A percentile compares a stretch with the other conserved stretches of the same genome.
Evolutionary conservation across 2,329 filamentous ascomycete species (phyloP).

Genomic region (Calonectria naviculata): DNA sequence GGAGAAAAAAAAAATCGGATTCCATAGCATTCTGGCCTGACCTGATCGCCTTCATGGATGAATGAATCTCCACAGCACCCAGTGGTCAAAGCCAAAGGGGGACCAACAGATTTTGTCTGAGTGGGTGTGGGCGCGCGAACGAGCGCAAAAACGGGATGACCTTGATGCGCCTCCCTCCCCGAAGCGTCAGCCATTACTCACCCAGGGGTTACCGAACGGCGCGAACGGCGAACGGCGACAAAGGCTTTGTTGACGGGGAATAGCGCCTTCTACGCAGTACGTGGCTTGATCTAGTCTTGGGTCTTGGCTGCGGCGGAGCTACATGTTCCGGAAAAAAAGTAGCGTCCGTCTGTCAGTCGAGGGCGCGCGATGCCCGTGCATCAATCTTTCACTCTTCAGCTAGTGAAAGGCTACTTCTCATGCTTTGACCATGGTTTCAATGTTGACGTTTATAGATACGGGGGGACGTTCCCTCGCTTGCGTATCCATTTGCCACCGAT

Average conservation of each 20-base stretch:
- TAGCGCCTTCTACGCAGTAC: not conserved
- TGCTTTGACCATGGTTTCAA: not conserved
- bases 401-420: not conserved
- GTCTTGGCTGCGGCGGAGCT: not conserved
- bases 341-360: not conserved
- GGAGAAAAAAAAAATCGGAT: not conserved
- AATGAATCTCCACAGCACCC: not conserved
- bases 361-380: not conserved
- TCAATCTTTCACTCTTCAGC: not conserved
- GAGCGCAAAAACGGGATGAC: not conserved
- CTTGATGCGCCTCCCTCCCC: not conserved
- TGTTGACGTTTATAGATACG: not conserved
- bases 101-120: not conserved
- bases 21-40: not conserved
- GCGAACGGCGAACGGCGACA: constrained; percentile 2
- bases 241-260: not conserved
- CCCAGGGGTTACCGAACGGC: not conserved
- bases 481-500: not conserved
- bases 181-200: not conserved
- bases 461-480: not conserved
- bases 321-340: not conserved
- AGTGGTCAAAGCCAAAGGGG: constrained; percentile 4
- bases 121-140: not conserved
- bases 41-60: constrained; percentile 6
- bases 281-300: constrained; percentile 5